phyloP scores from a whole-genome alignment of 352 stramenopile genomes.

The Phytophthora citricola region DNA sequence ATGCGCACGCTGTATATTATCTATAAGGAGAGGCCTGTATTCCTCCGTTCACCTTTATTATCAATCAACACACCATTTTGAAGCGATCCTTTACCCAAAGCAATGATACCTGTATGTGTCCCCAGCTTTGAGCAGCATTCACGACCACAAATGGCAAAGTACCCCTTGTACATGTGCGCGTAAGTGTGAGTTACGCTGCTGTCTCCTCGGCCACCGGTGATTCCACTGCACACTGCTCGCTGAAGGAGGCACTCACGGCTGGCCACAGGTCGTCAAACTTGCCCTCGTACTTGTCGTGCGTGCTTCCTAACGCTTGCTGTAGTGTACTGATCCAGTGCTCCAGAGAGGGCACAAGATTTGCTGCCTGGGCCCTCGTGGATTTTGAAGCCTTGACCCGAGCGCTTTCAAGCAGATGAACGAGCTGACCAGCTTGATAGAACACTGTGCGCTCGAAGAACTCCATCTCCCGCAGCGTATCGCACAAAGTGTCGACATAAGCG shows the following conservation, averaged over 20 bases:
- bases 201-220: constrained; percentile 9
- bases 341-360: constrained; percentile 35
- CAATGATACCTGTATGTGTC: no score
- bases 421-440: constrained; percentile 71
- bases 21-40: constrained; percentile 25
- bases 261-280: constrained; percentile 63
- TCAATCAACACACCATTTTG: constrained; percentile 13
- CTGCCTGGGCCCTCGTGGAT: constrained; percentile 31
- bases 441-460: constrained; percentile 64
- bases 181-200: constrained; percentile 20
- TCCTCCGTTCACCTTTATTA: constrained; percentile 18
- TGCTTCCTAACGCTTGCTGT: constrained; percentile 42
- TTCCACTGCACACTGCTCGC: constrained; percentile 29
- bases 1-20: constrained; percentile 29
- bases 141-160: no score
- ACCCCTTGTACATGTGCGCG: constrained; percentile 20
- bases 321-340: constrained; percentile 51
- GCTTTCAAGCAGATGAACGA: constrained; percentile 54
- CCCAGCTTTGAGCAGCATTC: no score
- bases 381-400: constrained; percentile 41
- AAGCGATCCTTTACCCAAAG: no score
- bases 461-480: constrained; percentile 55
- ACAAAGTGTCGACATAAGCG: constrained; percentile 52
- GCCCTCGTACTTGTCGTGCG: constrained; percentile 45
- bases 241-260: constrained; percentile 41